Evolutionary conservation across 176 grass and related monocot genomes (phyloP).

Genomic region (Musa acuminata): DNA sequence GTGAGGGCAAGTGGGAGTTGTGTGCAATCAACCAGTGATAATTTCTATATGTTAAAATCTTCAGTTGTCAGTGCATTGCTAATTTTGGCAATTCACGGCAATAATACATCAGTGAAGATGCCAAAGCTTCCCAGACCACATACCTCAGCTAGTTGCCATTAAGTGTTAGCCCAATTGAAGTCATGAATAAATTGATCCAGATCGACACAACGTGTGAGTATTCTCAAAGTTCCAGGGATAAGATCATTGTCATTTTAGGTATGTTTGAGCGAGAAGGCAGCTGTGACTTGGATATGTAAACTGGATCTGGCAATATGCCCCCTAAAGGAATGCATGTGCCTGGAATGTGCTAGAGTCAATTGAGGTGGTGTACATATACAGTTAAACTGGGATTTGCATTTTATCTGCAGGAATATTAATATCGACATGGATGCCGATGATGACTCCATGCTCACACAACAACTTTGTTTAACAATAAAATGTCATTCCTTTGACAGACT

Average conservation of each 20-base stretch:
- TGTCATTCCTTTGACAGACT: neutral
- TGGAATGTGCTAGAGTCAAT: neutral
- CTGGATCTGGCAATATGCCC: too few relatives aligned
- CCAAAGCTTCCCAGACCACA: neutral
- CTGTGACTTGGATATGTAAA: too few relatives aligned
- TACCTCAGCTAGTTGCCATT: neutral
- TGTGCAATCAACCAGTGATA: constrained; percentile 55
- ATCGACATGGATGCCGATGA: neutral
- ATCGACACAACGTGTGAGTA: too few relatives aligned
- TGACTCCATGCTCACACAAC: neutral
- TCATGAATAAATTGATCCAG: too few relatives aligned
- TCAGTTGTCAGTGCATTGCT: neutral
- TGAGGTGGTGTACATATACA: neutral
- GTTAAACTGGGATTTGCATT: neutral
- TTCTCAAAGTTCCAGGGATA: too few relatives aligned
- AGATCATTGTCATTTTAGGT: too few relatives aligned
- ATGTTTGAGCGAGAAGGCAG: too few relatives aligned
- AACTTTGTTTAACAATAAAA: neutral
- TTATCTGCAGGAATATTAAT: neutral
- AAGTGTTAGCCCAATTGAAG: neutral
- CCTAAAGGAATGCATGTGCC: too few relatives aligned
- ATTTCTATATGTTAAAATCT: neutral
- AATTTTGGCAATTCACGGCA: neutral
- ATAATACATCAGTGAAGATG: neutral
- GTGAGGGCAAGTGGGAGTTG: constrained; percentile 89